phyloP scores from a whole-genome alignment of 352 stramenopile species.

The Pythium apleroticum region DNA sequence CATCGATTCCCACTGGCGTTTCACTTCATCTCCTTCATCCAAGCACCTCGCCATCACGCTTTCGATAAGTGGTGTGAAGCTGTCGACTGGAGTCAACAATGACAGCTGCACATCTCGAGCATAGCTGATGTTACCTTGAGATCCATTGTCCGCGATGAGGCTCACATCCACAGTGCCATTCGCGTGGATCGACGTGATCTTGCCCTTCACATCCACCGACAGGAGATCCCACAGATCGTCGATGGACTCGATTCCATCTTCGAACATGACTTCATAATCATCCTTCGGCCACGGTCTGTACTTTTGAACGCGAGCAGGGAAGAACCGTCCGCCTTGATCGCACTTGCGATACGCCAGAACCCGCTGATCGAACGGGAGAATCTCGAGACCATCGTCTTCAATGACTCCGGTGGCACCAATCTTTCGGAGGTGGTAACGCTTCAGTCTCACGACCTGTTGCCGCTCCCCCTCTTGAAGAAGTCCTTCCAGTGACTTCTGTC shows the following conservation, averaged over 20 bases:
- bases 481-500: slow-evolving; percentile 23
- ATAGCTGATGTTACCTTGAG: slow-evolving; percentile 17
- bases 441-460: slow-evolving; percentile 33
- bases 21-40: slow-evolving; percentile 23
- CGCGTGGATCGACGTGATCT: slow-evolving; percentile 43
- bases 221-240: slow-evolving; percentile 60
- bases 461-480: slow-evolving; percentile 42
- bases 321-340: slow-evolving; percentile 54
- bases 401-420: slow-evolving; percentile 49
- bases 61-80: slow-evolving; percentile 36
- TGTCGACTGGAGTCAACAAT: slow-evolving; percentile 48
- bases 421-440: slow-evolving; percentile 54
- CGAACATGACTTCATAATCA: slow-evolving; percentile 56
- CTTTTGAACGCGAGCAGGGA: slow-evolving; percentile 48
- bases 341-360: slow-evolving; percentile 67
- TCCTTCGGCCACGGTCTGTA: slow-evolving; percentile 53
- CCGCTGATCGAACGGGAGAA: slow-evolving; percentile 57
- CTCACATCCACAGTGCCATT: slow-evolving; percentile 62
- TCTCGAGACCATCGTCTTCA: slow-evolving; percentile 46
- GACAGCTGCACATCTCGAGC: slow-evolving; percentile 28
- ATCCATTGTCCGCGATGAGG: slow-evolving; percentile 21
- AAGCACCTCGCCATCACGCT: slow-evolving; percentile 41
- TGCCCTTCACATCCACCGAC: slow-evolving; percentile 54
- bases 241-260: slow-evolving; percentile 55
- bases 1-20: slow-evolving; percentile 30